Evolutionary conservation across 495 filamentous ascomycete species (phyloP), one percentile per base, ranked within the genome.

Genomic region (Aspergillus sclerotioniger): DNA sequence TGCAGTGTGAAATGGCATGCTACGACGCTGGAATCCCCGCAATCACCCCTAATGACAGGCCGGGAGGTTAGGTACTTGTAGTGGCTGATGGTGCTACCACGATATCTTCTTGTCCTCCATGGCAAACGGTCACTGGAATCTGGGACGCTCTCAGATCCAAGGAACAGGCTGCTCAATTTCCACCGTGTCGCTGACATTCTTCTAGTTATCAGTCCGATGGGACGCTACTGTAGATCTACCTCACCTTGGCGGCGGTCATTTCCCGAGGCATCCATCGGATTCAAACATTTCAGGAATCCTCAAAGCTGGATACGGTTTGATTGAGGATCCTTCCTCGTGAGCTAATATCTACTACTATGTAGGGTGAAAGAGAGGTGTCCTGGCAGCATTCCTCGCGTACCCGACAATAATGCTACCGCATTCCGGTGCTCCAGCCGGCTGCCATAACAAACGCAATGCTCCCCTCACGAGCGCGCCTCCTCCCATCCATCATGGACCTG

Each of bases 381-480:
- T 49, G 51, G 48, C 57, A 64, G 54, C 74, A 77, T 77, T 77
- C 74, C 59, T 67, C 53, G 51, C 62, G 66, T 56, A 25, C 31
- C 58, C 21, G 60, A 43, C 61, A 56, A 60, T 69, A 67, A 73
- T 74, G 71, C 56, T 54, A 47, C 55, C 59, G 65, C 74, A 77
- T 77, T 77, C 74, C 62, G 62, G 50, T 49, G 48, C 53, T 49
- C 48, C 45, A 47, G 63, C 51, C 52, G 65, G 63, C 59, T 47
- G 51, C 62, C 67, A 75, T 71, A 77, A 77, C 74, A 77, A 75
- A 67, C 32, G 51, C 56, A 28, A 33, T 35, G 43, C 25, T 59
- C 62, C 59, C 49, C 37, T 35, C 50, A 28, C 16, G 56, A 28
- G 50, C 50, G 20, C 46, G 16, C 47, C 47, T 16, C 46, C 48